A percentile compares a stretch with the other conserved stretches of the same genome.
Conservation (phyloP, 768 basidiomycete genomes). For the Lepiota subincarnata region DNA sequence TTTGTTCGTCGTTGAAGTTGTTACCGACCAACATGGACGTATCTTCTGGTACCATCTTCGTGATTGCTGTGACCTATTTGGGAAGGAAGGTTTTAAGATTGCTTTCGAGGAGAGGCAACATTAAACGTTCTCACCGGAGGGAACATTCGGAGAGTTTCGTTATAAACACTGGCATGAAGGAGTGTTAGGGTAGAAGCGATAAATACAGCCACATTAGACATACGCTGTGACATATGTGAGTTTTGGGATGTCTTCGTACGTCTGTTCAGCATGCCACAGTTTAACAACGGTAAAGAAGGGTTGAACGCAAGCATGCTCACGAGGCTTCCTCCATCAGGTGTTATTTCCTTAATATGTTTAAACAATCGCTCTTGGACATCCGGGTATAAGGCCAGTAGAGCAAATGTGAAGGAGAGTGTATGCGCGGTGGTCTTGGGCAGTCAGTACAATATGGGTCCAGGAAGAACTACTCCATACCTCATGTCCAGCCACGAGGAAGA, state of each 20-base stretch:
- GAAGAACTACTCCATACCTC: conserved; percentile 31
- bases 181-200: background rate
- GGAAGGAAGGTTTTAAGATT: conserved; percentile 17
- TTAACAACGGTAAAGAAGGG: conserved; percentile 13
- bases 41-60: conserved; percentile 44
- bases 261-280: conserved; percentile 24
- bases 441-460: background rate
- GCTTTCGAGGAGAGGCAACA: conserved; percentile 14
- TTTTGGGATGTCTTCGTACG: conserved; percentile 37
- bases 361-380: conserved; percentile 33
- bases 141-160: conserved; percentile 48
- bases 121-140: conserved; percentile 34
- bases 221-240: conserved; percentile 38
- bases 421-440: conserved; percentile 28
- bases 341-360: conserved; percentile 28
- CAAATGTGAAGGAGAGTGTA: conserved; percentile 33
- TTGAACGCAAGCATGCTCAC: conserved; percentile 16
- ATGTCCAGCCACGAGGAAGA: conserved; percentile 56
- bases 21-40: conserved; percentile 34
- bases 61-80: conserved; percentile 41
- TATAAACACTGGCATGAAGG: conserved; percentile 38
- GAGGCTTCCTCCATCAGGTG: conserved; percentile 28
- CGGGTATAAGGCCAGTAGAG: conserved; percentile 34
- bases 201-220: conserved; percentile 10
- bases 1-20: conserved; percentile 30